phyloP scores from a whole-genome alignment of 2,329 filamentous ascomycete genomes.

The Epichloe scottii region DNA sequence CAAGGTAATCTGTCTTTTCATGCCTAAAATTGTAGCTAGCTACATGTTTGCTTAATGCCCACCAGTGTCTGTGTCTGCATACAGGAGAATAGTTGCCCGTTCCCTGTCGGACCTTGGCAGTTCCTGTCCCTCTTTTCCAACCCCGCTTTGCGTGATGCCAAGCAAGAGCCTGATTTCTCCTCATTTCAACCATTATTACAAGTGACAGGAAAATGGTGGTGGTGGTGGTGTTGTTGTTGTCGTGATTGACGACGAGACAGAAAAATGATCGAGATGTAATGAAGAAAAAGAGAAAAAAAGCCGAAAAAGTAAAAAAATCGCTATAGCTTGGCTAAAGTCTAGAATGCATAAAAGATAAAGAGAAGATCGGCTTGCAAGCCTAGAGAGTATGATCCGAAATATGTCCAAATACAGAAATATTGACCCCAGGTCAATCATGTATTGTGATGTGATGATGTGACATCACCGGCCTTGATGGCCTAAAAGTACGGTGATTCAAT shows the following conservation, averaged over 20 bases:
- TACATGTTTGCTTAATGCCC: constrained; percentile 3
- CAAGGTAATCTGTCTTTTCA: not conserved
- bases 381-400: constrained; percentile 20
- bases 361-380: constrained; percentile 10
- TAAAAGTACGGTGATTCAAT: not conserved
- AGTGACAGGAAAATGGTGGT: not conserved
- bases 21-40: constrained; percentile 5
- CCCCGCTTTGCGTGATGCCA: not conserved
- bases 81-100: not conserved
- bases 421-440: constrained; percentile 17
- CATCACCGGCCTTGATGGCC: not conserved
- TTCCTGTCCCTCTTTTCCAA: not conserved
- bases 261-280: not conserved
- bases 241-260: constrained; percentile 12
- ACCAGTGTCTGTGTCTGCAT: not conserved
- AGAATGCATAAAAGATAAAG: constrained; percentile 21
- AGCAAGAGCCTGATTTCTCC: not conserved
- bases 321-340: constrained; percentile 20
- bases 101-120: not conserved
- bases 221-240: constrained; percentile 9
- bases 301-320: constrained; percentile 5
- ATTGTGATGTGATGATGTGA: constrained; percentile 8
- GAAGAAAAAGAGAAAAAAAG: constrained; percentile 12
- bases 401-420: constrained; percentile 17
- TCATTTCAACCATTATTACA: constrained; percentile 2